Percentiles rank a stretch among this genome's conserved stretches.
phyloP scores from a whole-genome alignment of 768 basidiomycete genomes.

The Lentinula detonsa region DNA sequence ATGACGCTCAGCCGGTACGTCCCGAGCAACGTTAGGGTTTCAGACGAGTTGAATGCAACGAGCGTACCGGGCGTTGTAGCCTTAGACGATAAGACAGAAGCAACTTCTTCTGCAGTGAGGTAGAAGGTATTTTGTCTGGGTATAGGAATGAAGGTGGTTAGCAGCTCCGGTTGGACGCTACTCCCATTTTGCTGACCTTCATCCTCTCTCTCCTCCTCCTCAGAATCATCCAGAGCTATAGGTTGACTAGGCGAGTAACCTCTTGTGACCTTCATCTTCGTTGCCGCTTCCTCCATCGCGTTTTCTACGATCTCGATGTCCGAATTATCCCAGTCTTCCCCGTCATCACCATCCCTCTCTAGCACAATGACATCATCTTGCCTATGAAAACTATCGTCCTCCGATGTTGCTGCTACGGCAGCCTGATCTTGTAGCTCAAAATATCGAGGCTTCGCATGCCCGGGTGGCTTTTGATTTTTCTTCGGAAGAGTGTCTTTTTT shows the following conservation, averaged over 20 bases:
- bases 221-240: conserved; percentile 30
- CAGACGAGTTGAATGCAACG: conserved; percentile 36
- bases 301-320: conserved; percentile 2
- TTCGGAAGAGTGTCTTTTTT: conserved; percentile 15
- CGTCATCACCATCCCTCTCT: conserved; percentile 31
- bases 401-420: neutral
- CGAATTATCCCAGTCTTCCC: conserved; percentile 15
- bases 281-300: conserved; percentile 11
- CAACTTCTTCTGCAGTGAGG: conserved; percentile 33
- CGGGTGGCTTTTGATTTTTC: conserved; percentile 16
- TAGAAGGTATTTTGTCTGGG: conserved; percentile 38
- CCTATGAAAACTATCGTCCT: conserved; percentile 23
- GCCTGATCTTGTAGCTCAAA: conserved; percentile 16
- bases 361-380: conserved; percentile 34
- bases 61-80: conserved; percentile 21
- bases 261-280: conserved; percentile 14
- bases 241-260: conserved; percentile 57
- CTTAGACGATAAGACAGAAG: conserved; percentile 18
- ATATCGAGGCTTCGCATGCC: conserved; percentile 21
- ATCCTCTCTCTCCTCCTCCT: conserved; percentile 29
- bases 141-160: conserved; percentile 48
- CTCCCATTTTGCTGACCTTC: conserved; percentile 4
- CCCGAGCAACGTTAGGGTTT: conserved; percentile 67
- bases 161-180: conserved; percentile 5
- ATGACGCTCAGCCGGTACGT: conserved; percentile 56